Conservation (phyloP, 2,329 filamentous ascomycete species). For the Pseudocercospora vitis region DNA sequence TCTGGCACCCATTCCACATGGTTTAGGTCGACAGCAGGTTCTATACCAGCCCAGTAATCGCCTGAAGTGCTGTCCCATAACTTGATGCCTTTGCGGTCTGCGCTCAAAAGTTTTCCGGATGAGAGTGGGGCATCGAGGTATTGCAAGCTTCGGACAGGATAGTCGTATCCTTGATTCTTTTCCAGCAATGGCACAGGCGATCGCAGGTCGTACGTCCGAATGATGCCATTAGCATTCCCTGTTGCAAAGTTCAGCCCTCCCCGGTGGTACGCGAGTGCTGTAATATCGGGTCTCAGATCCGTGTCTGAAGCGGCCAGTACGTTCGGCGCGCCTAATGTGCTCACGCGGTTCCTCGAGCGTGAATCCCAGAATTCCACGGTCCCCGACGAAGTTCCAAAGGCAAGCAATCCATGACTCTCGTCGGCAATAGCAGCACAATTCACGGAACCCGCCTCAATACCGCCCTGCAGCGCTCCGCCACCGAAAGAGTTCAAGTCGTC, state of each 20-base stretch:
- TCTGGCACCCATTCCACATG: constrained; percentile 90
- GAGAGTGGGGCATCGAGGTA: constrained; percentile 59
- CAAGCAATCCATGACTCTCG: constrained; percentile 81
- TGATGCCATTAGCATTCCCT: constrained; percentile 82
- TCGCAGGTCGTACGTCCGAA: constrained; percentile 89
- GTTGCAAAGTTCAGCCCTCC: constrained; percentile 83
- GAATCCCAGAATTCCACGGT: constrained; percentile 97
- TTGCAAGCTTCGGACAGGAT: constrained; percentile 80
- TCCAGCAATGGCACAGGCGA: constrained; percentile 80
- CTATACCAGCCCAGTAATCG: constrained; percentile 90
- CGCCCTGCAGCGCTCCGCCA: constrained; percentile 78
- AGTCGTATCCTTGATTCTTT: constrained; percentile 96
- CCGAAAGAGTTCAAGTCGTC: constrained; percentile 69
- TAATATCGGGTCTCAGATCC: constrained; percentile 63
- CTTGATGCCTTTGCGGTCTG: constrained; percentile 96
- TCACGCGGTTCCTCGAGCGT: constrained; percentile 76
- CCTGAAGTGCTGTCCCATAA: constrained; percentile 86
- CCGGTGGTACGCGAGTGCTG: constrained; percentile 80
- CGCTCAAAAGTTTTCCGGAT: constrained; percentile 51
- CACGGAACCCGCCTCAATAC: constrained; percentile 79
- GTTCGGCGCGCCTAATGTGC: constrained; percentile 63
- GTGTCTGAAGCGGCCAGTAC: constrained; percentile 23
- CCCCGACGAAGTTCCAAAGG: constrained; percentile 92
- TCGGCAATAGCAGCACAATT: constrained; percentile 87
- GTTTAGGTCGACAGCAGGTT: constrained; percentile 92